Conservation (phyloP, 2,329 filamentous ascomycete species). For the Penicillium sp. region DNA sequence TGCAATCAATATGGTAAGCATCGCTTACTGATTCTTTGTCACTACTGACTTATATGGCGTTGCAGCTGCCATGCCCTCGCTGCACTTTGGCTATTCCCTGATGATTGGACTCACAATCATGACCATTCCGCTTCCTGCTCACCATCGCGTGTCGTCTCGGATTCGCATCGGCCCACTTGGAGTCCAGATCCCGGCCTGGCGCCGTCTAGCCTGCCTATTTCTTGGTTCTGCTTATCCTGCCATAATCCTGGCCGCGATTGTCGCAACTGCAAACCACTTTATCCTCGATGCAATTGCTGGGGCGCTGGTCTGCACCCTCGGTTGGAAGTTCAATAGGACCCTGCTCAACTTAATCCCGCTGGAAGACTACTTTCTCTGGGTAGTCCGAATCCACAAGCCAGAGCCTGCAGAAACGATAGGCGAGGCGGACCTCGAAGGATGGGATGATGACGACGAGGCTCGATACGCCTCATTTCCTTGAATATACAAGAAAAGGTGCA, state of each 20-base stretch:
- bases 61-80: slow-evolving; percentile 72
- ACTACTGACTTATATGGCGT: slow-evolving; percentile 1
- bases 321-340: slow-evolving; percentile 61
- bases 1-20: slow-evolving; percentile 73
- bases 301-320: slow-evolving; percentile 66
- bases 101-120: slow-evolving; percentile 73
- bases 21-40: background rate
- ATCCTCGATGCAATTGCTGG: slow-evolving; percentile 74
- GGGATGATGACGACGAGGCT: slow-evolving; percentile 25
- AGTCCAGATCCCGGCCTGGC: slow-evolving; percentile 53
- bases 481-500: background rate
- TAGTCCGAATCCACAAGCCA: slow-evolving; percentile 69
- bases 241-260: slow-evolving; percentile 69
- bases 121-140: slow-evolving; percentile 65
- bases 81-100: slow-evolving; percentile 77
- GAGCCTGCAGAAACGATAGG: slow-evolving; percentile 30
- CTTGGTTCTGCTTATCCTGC: slow-evolving; percentile 68
- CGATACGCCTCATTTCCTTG: slow-evolving; percentile 22
- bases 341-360: slow-evolving; percentile 68
- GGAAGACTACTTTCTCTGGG: slow-evolving; percentile 71
- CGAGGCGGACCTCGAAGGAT: slow-evolving; percentile 26
- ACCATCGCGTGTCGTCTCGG: slow-evolving; percentile 52
- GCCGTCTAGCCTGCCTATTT: slow-evolving; percentile 55
- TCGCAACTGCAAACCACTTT: slow-evolving; percentile 75
- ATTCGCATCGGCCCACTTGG: slow-evolving; percentile 38